Percentiles rank a stretch among this genome's conserved stretches.
Evolutionary conservation across 768 basidiomycete genomes (phyloP).

Genomic region (Psilocybe cyanescens): DNA sequence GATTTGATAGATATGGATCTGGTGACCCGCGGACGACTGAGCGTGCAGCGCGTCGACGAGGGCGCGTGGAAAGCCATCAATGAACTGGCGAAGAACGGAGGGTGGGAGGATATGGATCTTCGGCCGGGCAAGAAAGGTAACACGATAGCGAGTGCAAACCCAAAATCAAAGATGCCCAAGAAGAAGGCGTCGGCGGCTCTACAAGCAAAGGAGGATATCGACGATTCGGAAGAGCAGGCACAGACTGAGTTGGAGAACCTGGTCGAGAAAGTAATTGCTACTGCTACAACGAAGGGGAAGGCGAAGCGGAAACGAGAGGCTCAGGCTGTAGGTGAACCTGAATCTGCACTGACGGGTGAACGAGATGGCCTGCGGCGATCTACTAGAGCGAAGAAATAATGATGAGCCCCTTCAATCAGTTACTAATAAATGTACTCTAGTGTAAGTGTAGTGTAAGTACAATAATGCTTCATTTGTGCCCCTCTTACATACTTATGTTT

Average conservation of each 20-base stretch:
- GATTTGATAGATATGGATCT: slow-evolving; percentile 68
- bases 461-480: not conserved
- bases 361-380: slow-evolving; percentile 13
- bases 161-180: not conserved
- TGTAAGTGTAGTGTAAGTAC: too few relatives aligned
- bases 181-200: not conserved
- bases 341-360: not conserved
- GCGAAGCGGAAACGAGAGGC: slow-evolving; percentile 8
- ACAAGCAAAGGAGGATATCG: not conserved
- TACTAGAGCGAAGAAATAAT: slow-evolving; percentile 5
- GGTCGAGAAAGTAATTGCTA: not conserved
- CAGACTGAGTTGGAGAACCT: not conserved
- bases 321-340: not conserved
- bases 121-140: slow-evolving; percentile 29
- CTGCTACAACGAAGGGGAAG: not conserved
- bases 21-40: slow-evolving; percentile 79
- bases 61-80: slow-evolving; percentile 67
- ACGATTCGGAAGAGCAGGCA: not conserved
- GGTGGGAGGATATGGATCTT: slow-evolving; percentile 67
- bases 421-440: too few relatives aligned
- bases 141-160: not conserved
- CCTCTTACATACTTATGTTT: too few relatives aligned
- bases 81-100: slow-evolving; percentile 69
- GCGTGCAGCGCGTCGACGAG: slow-evolving; percentile 80
- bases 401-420: not conserved